These are phyloP conservation scores for Mycena galopus DNA, from an alignment of 768 basidiomycete species.

Conservation along the genomic window DNA sequence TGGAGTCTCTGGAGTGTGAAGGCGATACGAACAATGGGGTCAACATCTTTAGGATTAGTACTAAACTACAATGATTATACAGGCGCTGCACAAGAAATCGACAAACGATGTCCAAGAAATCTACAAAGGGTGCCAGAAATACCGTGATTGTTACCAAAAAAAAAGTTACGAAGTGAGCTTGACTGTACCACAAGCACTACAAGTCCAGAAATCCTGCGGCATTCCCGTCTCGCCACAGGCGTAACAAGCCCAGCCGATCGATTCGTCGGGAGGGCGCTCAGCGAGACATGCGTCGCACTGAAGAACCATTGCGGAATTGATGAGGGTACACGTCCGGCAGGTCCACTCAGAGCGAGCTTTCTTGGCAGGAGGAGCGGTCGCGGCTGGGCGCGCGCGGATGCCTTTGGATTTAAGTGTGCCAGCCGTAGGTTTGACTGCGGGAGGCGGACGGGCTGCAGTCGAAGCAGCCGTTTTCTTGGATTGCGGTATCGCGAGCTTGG, in stretches of 20 bases:
- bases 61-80: conserved; percentile 25
- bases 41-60: conserved; percentile 59
- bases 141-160: neutral
- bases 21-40: conserved; percentile 53
- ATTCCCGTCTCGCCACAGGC: conserved; percentile 74
- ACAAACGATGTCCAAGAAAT: neutral
- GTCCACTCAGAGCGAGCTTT: conserved; percentile 56
- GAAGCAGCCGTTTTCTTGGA: conserved; percentile 24
- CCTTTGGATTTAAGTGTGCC: neutral
- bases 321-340: conserved; percentile 74
- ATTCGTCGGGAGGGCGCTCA: conserved; percentile 50
- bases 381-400: conserved; percentile 10
- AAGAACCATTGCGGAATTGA: conserved; percentile 62
- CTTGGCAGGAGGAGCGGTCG: conserved; percentile 18
- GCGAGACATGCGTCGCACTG: conserved; percentile 75
- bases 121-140: conserved; percentile 6
- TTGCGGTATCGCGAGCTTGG: conserved; percentile 37
- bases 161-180: conserved; percentile 50
- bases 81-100: neutral
- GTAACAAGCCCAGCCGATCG: conserved; percentile 65
- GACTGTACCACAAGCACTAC: conserved; percentile 77
- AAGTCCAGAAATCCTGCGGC: conserved; percentile 80
- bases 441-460: conserved; percentile 21
- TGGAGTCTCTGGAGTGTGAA: conserved; percentile 47
- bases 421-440: neutral